Conservation (phyloP, 2,329 filamentous ascomycete species). For the Fonsecaea multimorphosa region DNA sequence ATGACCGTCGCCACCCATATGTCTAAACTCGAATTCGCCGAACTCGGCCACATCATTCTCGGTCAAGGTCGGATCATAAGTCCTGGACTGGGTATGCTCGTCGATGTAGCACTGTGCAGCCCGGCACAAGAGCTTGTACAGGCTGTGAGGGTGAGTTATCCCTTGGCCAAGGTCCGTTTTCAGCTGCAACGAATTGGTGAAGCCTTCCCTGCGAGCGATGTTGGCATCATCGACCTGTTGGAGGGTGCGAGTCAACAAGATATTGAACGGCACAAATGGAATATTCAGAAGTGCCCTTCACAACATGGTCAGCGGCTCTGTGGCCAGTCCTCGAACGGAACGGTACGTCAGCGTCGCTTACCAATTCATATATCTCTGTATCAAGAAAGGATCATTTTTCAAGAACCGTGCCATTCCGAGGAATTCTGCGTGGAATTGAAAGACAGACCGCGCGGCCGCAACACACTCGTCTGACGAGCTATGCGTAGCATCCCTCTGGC, state of each 20-base stretch:
- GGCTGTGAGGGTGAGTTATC: slow-evolving; percentile 44
- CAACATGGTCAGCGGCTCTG: no score
- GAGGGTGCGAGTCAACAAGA: slow-evolving; percentile 46
- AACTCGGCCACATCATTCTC: not conserved
- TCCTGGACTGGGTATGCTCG: not conserved
- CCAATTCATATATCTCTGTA: slow-evolving; percentile 49
- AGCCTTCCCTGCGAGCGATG: slow-evolving; percentile 42
- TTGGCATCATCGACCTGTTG: slow-evolving; percentile 40
- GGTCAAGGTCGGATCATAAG: not conserved
- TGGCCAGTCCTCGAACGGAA: no score
- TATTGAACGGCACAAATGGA: slow-evolving; percentile 50
- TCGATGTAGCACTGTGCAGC: slow-evolving; percentile 39
- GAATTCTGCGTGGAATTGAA: slow-evolving; percentile 46
- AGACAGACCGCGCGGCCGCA: slow-evolving; percentile 43
- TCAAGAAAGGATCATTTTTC: slow-evolving; percentile 38
- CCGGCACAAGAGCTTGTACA: slow-evolving; percentile 47
- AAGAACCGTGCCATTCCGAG: no score
- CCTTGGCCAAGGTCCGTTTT: slow-evolving; percentile 31
- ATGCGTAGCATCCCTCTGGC: slow-evolving; percentile 26
- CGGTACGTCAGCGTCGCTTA: slow-evolving; percentile 25
- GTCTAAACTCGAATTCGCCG: not conserved
- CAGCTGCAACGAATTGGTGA: slow-evolving; percentile 43
- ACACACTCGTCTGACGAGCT: slow-evolving; percentile 41
- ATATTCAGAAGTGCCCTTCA: slow-evolving; percentile 46
- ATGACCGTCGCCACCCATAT: not conserved